Percentiles rank a stretch among this genome's conserved stretches.
Evolutionary conservation across 768 basidiomycete genomes (phyloP).

Genomic region (Sporobolomyces phaffii): DNA sequence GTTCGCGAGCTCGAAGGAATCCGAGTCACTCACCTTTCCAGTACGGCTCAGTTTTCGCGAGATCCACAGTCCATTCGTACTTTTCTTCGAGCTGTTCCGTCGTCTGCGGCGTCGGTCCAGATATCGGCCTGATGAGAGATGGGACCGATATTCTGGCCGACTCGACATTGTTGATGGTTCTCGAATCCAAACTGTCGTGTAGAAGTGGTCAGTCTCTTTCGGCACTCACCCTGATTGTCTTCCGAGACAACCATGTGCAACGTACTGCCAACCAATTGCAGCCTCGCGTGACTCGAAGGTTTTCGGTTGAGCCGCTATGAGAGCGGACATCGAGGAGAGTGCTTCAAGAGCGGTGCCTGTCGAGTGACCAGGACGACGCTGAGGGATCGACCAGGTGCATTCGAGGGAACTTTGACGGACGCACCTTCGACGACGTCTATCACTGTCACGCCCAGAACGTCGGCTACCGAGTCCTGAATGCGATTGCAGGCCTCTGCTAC

Average conservation of each 20-base stretch:
- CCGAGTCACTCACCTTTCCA: conserved; percentile 66
- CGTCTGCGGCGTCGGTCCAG: conserved; percentile 43
- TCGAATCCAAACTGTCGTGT: conserved; percentile 62
- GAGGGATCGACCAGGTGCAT: no score
- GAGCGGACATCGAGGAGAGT: conserved; percentile 80
- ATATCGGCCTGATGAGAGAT: conserved; percentile 56
- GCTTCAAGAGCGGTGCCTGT: conserved; percentile 87
- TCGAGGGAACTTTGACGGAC: not conserved
- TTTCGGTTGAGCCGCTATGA: conserved; percentile 76
- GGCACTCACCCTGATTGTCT: not conserved
- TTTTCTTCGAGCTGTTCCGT: conserved; percentile 33
- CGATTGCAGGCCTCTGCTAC: conserved; percentile 63
- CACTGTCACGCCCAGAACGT: conserved; percentile 67
- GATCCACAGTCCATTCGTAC: conserved; percentile 76
- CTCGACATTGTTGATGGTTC: conserved; percentile 68
- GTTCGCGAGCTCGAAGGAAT: not conserved
- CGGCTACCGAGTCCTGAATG: conserved; percentile 63
- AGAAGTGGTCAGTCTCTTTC: not conserved
- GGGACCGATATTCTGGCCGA: conserved; percentile 90
- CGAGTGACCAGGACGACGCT: not conserved
- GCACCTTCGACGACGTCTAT: conserved; percentile 87
- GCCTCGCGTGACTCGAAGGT: conserved; percentile 77
- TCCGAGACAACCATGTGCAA: no score
- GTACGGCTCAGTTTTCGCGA: conserved; percentile 75
- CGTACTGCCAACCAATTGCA: conserved; percentile 94